Evolutionary conservation across 768 basidiomycete genomes (phyloP), one percentile per base, ranked within the genome.

Genomic region (Trichaptum fuscoviolaceum): DNA sequence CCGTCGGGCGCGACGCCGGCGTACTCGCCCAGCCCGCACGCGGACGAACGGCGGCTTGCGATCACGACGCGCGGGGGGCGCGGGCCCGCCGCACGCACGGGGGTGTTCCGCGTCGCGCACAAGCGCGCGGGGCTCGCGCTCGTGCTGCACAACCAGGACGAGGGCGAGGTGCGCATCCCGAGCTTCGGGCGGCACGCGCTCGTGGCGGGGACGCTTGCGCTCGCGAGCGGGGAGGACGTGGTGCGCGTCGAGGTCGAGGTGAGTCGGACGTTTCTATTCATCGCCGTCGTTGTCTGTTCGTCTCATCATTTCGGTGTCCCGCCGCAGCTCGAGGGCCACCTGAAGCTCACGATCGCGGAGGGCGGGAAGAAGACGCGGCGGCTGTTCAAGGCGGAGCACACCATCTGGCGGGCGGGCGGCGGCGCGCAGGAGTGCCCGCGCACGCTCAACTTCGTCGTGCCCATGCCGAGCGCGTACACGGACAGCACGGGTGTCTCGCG

Each of bases 21-120:
- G 8, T 91, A 91, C 71, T 86, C 89, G 62, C 80, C 73, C 36
- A 81, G 82, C 27, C 87, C 84, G 35, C 73, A 79, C 4, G 77
- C 75, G 1, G 85, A 82, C 27, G 89, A 91, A 69, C 77, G 78
- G 64, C 78, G 78, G 20, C 81, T 91, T 8, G 82, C 85, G 57
- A 80, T 79, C 58, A 83, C 85, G 0, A 84, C 68, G 25, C 64
- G 66, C 2, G 20, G 42, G 15, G 20, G 42, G 10, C 67, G 62
- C n/a, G 30, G 26, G 25, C 65, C 26, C 26, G 57, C 62, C 2
- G 5, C 15, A 4, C 78, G 79, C n/a, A 79, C 77, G 2, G 82
- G 81, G 15, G 75, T 77, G 2, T 84, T 79, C 70, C 42, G 42
- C 10, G 42, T 52, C 20, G 75, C 77, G 35, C 81, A 77, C 65